phyloP scores from a whole-genome alignment of 768 basidiomycete species.

The Tulasnella sp. region DNA sequence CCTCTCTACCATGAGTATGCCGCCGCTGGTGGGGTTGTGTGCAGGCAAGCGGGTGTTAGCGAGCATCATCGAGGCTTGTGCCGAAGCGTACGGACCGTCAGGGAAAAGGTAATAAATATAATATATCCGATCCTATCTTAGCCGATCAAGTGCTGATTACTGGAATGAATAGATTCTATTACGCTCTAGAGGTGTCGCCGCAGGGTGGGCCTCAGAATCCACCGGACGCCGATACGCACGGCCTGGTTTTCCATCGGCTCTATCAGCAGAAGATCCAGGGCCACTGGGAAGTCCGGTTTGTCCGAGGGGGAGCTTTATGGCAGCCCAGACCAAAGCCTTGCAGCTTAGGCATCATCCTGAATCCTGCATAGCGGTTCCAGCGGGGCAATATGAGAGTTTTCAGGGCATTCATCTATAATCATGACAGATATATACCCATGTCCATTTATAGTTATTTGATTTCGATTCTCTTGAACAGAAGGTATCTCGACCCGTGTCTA shows the following conservation, averaged over 20 bases:
- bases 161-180: slow-evolving; percentile 20
- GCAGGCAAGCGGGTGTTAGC: slow-evolving; percentile 19
- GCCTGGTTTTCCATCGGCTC: slow-evolving; percentile 11
- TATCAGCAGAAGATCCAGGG: slow-evolving; percentile 12
- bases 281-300: slow-evolving; percentile 22
- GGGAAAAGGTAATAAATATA: slow-evolving; percentile 20
- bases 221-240: slow-evolving; percentile 16
- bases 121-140: not conserved
- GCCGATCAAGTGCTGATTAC: not conserved
- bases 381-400: not conserved
- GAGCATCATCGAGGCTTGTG: slow-evolving; percentile 17
- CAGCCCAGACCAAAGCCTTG: not conserved
- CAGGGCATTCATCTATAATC: not conserved
- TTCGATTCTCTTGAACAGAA: not conserved
- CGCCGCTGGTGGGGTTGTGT: not conserved
- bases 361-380: not conserved
- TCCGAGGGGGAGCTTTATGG: slow-evolving; percentile 13
- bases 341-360: not conserved
- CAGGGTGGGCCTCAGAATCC: slow-evolving; percentile 8
- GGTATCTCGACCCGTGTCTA: not conserved
- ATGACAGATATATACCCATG: not conserved
- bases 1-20: slow-evolving; percentile 10
- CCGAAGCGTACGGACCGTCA: slow-evolving; percentile 18
- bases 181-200: slow-evolving; percentile 7
- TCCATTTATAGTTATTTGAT: not conserved